Evolutionary conservation across 352 stramenopile species (phyloP).

Genomic region (Globisporangium megalacanthum): DNA sequence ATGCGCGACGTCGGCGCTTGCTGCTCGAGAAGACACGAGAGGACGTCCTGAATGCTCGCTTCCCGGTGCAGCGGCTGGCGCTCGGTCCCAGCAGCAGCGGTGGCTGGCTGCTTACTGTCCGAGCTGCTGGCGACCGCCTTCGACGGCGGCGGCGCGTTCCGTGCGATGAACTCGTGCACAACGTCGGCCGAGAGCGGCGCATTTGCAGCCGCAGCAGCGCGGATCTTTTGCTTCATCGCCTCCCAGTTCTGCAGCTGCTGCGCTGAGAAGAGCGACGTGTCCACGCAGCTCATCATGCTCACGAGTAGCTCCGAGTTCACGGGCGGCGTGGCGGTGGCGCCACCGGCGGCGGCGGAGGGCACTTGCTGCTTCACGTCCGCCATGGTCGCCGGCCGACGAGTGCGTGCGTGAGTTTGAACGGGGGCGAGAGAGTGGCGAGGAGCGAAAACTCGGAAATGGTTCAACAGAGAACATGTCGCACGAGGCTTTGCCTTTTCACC

Average conservation of each 20-base stretch:
- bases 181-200: conserved; percentile 27
- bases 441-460: too few relatives aligned
- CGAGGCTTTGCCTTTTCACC: too few relatives aligned
- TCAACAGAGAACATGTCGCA: too few relatives aligned
- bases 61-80: conserved; percentile 59
- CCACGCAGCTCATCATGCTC: conserved; percentile 86
- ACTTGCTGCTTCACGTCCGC: not conserved
- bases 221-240: conserved; percentile 67
- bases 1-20: conserved; percentile 40
- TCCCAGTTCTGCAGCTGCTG: conserved; percentile 74
- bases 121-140: not conserved
- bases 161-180: conserved; percentile 26
- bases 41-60: conserved; percentile 72
- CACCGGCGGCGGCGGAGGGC: not conserved
- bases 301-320: conserved; percentile 72
- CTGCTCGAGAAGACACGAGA: conserved; percentile 71
- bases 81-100: conserved; percentile 22
- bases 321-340: not conserved
- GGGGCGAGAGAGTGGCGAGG: too few relatives aligned
- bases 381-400: not conserved
- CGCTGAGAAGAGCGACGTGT: conserved; percentile 72
- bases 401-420: too few relatives aligned
- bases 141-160: conserved; percentile 24
- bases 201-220: conserved; percentile 43
- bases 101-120: conserved; percentile 8